Evolutionary conservation across 495 filamentous ascomycete species (phyloP).

Genomic region (Tuber calosporum): DNA sequence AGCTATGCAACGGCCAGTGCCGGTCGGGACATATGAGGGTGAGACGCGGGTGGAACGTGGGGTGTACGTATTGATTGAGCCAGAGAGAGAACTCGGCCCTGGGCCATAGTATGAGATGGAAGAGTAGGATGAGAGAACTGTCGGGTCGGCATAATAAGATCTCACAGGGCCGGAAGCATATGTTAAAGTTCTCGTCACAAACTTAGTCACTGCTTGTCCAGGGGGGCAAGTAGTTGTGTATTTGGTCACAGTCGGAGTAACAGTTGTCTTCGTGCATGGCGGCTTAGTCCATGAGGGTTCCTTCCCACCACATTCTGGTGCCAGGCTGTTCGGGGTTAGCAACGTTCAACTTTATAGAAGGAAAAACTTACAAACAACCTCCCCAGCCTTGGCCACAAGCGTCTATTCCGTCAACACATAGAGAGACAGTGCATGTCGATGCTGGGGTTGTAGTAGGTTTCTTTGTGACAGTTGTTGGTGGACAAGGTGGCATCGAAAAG

Average conservation of each 20-base stretch:
- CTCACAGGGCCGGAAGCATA: not conserved
- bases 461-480: not conserved
- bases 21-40: not conserved
- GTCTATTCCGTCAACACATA: slow-evolving; percentile 8
- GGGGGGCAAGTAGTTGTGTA: slow-evolving; percentile 9
- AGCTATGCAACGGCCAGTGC: not conserved
- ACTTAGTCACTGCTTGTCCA: slow-evolving; percentile 8
- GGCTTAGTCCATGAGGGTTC: not conserved
- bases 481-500: not conserved
- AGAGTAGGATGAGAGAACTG: not conserved
- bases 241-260: slow-evolving; percentile 9
- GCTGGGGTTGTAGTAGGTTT: not conserved
- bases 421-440: slow-evolving; percentile 8
- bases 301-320: not conserved
- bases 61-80: not conserved
- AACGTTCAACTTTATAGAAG: not conserved
- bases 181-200: slow-evolving; percentile 5
- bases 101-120: not conserved
- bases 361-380: slow-evolving; percentile 9
- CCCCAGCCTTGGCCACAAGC: slow-evolving; percentile 12
- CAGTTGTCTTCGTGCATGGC: slow-evolving; percentile 8
- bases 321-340: not conserved
- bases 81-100: not conserved
- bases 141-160: not conserved
- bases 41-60: not conserved